Conservation (phyloP, 2,329 filamentous ascomycete species). For the Phaeoacremonium minimum region DNA sequence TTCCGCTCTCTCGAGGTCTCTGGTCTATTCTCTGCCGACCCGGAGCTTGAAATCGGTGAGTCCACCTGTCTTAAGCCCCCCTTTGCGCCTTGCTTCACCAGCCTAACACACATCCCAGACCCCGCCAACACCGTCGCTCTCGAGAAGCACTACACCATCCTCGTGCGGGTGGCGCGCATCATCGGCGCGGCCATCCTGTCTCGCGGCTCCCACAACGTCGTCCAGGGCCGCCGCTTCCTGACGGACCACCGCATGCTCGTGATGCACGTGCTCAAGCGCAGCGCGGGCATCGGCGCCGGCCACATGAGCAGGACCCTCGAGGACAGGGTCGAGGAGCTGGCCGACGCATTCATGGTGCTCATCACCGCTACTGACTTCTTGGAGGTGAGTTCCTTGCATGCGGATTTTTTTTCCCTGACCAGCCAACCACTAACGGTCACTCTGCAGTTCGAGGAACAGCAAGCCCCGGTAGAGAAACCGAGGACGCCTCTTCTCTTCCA, state of each 20-base stretch:
- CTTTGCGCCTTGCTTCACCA: slow-evolving; percentile 5
- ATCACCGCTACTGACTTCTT: slow-evolving; percentile 80
- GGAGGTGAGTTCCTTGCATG: slow-evolving; percentile 58
- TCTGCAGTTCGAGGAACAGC: slow-evolving; percentile 6
- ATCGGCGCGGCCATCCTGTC: slow-evolving; percentile 78
- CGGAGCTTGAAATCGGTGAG: slow-evolving; percentile 76
- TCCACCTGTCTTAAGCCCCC: not conserved
- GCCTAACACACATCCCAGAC: slow-evolving; percentile 41
- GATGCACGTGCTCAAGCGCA: slow-evolving; percentile 84
- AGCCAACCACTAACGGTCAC: no score
- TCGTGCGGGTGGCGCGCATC: slow-evolving; percentile 76
- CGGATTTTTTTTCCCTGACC: slow-evolving; percentile 2
- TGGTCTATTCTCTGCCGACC: slow-evolving; percentile 83
- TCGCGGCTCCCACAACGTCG: slow-evolving; percentile 76
- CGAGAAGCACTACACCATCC: slow-evolving; percentile 76
- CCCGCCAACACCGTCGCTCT: slow-evolving; percentile 66
- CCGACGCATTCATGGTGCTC: slow-evolving; percentile 79
- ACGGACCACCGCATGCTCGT: slow-evolving; percentile 79
- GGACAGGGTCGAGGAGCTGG: slow-evolving; percentile 67
- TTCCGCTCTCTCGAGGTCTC: slow-evolving; percentile 79
- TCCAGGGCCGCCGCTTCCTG: slow-evolving; percentile 76
- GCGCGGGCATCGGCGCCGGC: slow-evolving; percentile 61
- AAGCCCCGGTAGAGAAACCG: slow-evolving; percentile 14
- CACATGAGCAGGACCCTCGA: slow-evolving; percentile 33
- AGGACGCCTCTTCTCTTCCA: slow-evolving; percentile 33